These are phyloP conservation scores for Alternaria novae-zelandiae DNA, from an alignment of 2,329 filamentous ascomycete genomes.

Conservation along the genomic window DNA sequence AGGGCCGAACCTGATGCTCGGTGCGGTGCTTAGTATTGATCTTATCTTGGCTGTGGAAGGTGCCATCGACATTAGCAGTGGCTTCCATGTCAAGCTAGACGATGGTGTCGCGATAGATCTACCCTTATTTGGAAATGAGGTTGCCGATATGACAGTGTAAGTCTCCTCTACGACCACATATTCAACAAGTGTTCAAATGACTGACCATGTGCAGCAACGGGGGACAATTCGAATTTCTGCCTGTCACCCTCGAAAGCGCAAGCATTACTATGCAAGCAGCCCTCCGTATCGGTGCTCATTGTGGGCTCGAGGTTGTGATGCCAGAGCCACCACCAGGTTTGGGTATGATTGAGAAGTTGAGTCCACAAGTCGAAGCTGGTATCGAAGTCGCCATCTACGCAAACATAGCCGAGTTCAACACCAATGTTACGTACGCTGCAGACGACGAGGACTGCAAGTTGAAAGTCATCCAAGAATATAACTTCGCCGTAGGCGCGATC, in stretches of 20 bases:
- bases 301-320: constrained; percentile 41
- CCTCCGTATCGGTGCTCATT: constrained; percentile 56
- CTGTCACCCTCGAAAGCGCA: constrained; percentile 58
- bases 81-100: constrained; percentile 63
- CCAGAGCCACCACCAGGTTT: background rate
- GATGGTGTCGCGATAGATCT: constrained; percentile 59
- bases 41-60: constrained; percentile 58
- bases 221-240: constrained; percentile 63
- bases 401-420: constrained; percentile 61
- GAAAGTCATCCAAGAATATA: constrained; percentile 57
- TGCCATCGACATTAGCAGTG: constrained; percentile 59
- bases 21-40: constrained; percentile 58
- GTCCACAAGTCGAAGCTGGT: constrained; percentile 35
- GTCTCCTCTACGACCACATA: constrained; percentile 22
- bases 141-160: constrained; percentile 60
- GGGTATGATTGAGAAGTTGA: no score
- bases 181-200: background rate
- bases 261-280: constrained; percentile 55
- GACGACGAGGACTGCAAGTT: constrained; percentile 53
- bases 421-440: constrained; percentile 56
- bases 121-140: constrained; percentile 57
- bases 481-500: constrained; percentile 59
- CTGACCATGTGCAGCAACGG: constrained; percentile 51
- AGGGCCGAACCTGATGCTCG: constrained; percentile 51
- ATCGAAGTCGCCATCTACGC: constrained; percentile 59